These are phyloP conservation scores for Xylariaceae sp. DNA, from an alignment of 2,329 filamentous ascomycete species.

Conservation along the genomic window DNA sequence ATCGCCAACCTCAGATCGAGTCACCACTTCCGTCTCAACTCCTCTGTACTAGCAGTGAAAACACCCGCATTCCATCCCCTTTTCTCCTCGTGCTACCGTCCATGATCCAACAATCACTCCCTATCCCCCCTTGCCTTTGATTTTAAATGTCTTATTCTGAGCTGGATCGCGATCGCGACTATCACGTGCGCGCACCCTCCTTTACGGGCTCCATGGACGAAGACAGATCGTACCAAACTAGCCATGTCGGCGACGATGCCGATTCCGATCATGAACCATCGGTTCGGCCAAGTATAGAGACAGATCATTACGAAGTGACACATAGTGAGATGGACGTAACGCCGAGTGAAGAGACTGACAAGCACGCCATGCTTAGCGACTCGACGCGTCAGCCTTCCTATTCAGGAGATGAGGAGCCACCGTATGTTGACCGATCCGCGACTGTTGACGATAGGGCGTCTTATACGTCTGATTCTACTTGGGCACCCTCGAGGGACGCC, in stretches of 20 bases:
- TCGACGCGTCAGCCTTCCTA: slow-evolving; percentile 23
- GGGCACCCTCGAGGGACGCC: slow-evolving; percentile 30
- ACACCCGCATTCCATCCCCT: neutral
- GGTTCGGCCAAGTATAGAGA: slow-evolving; percentile 25
- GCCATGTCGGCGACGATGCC: slow-evolving; percentile 22
- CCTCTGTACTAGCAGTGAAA: neutral
- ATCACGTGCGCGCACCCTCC: slow-evolving; percentile 45
- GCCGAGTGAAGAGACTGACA: slow-evolving; percentile 18
- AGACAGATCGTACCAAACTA: slow-evolving; percentile 20
- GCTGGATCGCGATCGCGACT: slow-evolving; percentile 41
- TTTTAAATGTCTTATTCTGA: slow-evolving; percentile 27
- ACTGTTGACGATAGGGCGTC: slow-evolving; percentile 15
- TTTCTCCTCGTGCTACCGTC: slow-evolving; percentile 10
- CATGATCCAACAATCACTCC: slow-evolving; percentile 4
- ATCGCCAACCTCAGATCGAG: slow-evolving; percentile 5
- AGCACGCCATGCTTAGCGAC: slow-evolving; percentile 32
- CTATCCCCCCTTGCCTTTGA: slow-evolving; percentile 4
- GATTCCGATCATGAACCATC: slow-evolving; percentile 12
- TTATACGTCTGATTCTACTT: slow-evolving; percentile 15
- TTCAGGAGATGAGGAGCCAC: slow-evolving; percentile 26
- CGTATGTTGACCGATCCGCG: slow-evolving; percentile 28
- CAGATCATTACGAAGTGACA: slow-evolving; percentile 14
- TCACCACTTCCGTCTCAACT: neutral
- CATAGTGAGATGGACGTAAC: slow-evolving; percentile 4
- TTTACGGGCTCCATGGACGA: slow-evolving; percentile 40